A percentile compares a stretch with the other conserved stretches of the same genome.
Evolutionary conservation across 2,329 filamentous ascomycete species (phyloP).

Genomic region (Exophiala mesophila): DNA sequence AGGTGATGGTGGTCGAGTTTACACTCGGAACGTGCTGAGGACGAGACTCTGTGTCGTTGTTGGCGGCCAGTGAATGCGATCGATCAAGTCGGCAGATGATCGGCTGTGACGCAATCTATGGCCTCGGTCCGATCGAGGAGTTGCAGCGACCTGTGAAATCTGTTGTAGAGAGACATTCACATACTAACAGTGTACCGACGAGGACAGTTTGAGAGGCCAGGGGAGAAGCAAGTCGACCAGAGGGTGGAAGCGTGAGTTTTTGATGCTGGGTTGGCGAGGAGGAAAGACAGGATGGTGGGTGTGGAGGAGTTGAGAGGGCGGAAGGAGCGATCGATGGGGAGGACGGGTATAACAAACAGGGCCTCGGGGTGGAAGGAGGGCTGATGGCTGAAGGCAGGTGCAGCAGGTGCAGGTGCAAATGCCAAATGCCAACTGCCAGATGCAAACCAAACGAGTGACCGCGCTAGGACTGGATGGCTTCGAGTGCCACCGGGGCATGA

Average conservation of each 20-base stretch:
- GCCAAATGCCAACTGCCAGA: constrained; percentile 3
- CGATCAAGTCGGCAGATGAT: too few species aligned
- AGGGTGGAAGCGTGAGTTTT: constrained; percentile 1
- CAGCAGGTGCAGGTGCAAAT: constrained; percentile 3
- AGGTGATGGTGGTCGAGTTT: constrained; percentile 2
- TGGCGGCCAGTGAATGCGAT: too few species aligned
- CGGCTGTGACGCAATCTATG: constrained; percentile 22
- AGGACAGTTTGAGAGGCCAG: too few species aligned
- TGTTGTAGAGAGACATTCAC: neutral
- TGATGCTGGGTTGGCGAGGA: constrained; percentile 2
- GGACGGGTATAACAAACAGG: constrained; percentile 13
- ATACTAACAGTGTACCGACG: too few species aligned
- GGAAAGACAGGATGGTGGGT: constrained; percentile 6
- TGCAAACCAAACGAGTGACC: neutral
- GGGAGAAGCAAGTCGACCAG: neutral
- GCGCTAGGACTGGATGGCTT: neutral
- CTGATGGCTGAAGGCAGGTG: neutral
- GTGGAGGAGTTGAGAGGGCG: constrained; percentile 9
- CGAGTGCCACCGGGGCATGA: too few species aligned
- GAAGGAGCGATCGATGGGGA: constrained; percentile 10
- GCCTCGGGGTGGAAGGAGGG: neutral
- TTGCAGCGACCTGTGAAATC: constrained; percentile 4
- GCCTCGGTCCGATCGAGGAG: constrained; percentile 17
- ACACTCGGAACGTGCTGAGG: too few species aligned
- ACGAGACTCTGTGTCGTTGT: too few species aligned